Percentiles rank a stretch among this genome's conserved stretches.
These are phyloP conservation scores for Kodamaea lidongshanica DNA, from an alignment of 805 yeast species.

Conservation along the genomic window DNA sequence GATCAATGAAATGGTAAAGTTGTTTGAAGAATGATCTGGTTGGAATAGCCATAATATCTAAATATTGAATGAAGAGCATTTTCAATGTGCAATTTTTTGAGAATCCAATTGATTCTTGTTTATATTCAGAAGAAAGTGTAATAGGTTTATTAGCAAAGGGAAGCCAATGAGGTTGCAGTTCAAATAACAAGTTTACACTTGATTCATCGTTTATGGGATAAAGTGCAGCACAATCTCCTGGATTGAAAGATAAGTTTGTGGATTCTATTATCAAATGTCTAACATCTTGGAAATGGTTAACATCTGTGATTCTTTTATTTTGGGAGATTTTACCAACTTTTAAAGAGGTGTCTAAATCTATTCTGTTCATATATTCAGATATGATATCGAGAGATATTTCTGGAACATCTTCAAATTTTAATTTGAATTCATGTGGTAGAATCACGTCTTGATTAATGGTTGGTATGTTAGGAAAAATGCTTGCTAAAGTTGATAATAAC, in stretches of 20 bases:
- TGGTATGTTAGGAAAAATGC: constrained; percentile 20
- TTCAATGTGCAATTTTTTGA: no score
- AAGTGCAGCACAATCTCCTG: constrained; percentile 79
- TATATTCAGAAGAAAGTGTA: constrained; percentile 20
- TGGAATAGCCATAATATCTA: constrained; percentile 81
- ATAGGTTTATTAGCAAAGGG: constrained; percentile 60
- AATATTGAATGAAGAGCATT: constrained; percentile 65
- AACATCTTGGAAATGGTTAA: constrained; percentile 86
- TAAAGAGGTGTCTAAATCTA: constrained; percentile 7
- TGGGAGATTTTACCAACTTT: constrained; percentile 40
- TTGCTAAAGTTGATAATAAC: constrained; percentile 29
- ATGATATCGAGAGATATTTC: constrained; percentile 1
- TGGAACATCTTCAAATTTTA: constrained; percentile 14
- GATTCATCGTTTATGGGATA: constrained; percentile 66
- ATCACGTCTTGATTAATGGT: constrained; percentile 11
- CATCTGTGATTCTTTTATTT: constrained; percentile 60
- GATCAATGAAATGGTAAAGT: constrained; percentile 59
- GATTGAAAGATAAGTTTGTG: constrained; percentile 37
- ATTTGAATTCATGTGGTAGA: constrained; percentile 1
- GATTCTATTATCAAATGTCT: constrained; percentile 48
- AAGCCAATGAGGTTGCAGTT: constrained; percentile 64
- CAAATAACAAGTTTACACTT: constrained; percentile 60
- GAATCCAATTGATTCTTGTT: constrained; percentile 34
- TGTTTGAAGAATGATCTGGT: constrained; percentile 72
- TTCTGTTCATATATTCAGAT: constrained; percentile 13